Evolutionary conservation across 2,329 filamentous ascomycete species (phyloP).

Genomic region (Penicillium occitanis): DNA sequence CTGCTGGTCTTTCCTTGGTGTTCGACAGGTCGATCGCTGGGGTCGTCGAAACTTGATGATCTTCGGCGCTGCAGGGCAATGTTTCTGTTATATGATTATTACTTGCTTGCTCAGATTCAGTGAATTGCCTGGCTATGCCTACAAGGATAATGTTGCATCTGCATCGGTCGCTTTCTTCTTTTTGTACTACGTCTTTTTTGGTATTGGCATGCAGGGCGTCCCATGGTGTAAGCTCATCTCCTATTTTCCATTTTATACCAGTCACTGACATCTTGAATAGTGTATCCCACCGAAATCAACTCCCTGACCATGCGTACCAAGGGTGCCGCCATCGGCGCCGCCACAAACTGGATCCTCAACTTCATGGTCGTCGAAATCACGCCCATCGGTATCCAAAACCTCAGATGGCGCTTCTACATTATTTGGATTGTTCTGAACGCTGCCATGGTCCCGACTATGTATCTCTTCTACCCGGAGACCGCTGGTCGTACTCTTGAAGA

Average conservation of each 20-base stretch:
- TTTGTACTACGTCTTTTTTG: slow-evolving; percentile 54
- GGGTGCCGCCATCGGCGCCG: too few relatives aligned
- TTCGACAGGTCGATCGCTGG: slow-evolving; percentile 51
- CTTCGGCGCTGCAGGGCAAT: slow-evolving; percentile 50
- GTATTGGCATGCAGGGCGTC: slow-evolving; percentile 44
- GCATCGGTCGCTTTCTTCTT: slow-evolving; percentile 53
- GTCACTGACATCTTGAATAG: too few relatives aligned
- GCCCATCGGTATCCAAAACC: too few relatives aligned
- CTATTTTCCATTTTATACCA: too few relatives aligned
- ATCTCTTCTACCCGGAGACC: slow-evolving; percentile 28
- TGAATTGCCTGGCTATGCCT: slow-evolving; percentile 1
- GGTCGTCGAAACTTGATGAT: slow-evolving; percentile 59
- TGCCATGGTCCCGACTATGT: slow-evolving; percentile 26
- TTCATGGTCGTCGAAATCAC: too few relatives aligned
- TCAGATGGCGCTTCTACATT: too few relatives aligned
- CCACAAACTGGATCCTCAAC: too few relatives aligned
- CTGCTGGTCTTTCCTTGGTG: slow-evolving; percentile 45
- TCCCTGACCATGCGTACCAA: too few relatives aligned
- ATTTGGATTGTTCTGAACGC: slow-evolving; percentile 24
- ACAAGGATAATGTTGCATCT: slow-evolving; percentile 23
- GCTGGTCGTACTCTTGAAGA: slow-evolving; percentile 26
- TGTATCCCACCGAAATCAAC: too few relatives aligned
- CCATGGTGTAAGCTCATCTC: slow-evolving; percentile 31
- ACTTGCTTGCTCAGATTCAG: slow-evolving; percentile 50
- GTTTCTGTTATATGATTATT: slow-evolving; percentile 53